A percentile compares a stretch with the other conserved stretches of the same genome.
Conservation (phyloP, 2,329 filamentous ascomycete genomes). For the Alternaria brassicae region DNA sequence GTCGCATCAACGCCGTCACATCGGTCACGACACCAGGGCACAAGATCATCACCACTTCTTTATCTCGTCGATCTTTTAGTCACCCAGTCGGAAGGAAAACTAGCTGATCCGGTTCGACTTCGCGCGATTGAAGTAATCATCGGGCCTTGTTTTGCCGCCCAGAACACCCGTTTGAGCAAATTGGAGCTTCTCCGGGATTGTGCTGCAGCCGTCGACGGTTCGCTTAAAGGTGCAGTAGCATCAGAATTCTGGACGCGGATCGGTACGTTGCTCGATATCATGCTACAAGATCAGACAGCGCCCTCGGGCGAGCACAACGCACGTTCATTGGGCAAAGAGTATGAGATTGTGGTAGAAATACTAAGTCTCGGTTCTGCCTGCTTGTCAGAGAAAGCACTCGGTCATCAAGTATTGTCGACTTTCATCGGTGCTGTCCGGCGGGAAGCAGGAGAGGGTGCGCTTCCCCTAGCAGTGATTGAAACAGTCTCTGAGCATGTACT, state of each 20-base stretch:
- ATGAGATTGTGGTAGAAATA: constrained; percentile 72
- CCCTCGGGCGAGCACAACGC: constrained; percentile 35
- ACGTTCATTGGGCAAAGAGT: constrained; percentile 68
- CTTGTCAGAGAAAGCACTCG: constrained; percentile 26
- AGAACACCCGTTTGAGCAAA: constrained; percentile 45
- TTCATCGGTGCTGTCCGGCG: constrained; percentile 63
- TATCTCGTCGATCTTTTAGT: constrained; percentile 70
- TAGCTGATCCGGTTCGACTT: constrained; percentile 49
- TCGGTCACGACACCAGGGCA: constrained; percentile 56
- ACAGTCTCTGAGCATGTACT: constrained; percentile 64
- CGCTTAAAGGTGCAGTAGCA: constrained; percentile 28
- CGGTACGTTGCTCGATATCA: constrained; percentile 27
- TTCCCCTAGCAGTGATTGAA: constrained; percentile 72
- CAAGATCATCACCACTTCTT: constrained; percentile 67
- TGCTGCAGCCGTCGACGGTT: constrained; percentile 29
- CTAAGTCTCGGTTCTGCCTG: constrained; percentile 65
- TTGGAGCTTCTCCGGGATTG: constrained; percentile 52
- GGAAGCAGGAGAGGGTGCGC: constrained; percentile 72
- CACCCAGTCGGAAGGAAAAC: constrained; percentile 47
- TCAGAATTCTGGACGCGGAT: constrained; percentile 42
- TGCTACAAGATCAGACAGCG: constrained; percentile 31
- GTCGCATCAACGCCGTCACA: constrained; percentile 72
- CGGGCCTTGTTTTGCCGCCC: constrained; percentile 62
- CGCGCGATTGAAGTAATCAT: constrained; percentile 59
- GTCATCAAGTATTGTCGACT: constrained; percentile 60